Evolutionary conservation across 1,284 basidiomycete genomes (phyloP), one percentile per base, ranked within the genome.

Genomic region (Cryptococcus wingfieldii): DNA sequence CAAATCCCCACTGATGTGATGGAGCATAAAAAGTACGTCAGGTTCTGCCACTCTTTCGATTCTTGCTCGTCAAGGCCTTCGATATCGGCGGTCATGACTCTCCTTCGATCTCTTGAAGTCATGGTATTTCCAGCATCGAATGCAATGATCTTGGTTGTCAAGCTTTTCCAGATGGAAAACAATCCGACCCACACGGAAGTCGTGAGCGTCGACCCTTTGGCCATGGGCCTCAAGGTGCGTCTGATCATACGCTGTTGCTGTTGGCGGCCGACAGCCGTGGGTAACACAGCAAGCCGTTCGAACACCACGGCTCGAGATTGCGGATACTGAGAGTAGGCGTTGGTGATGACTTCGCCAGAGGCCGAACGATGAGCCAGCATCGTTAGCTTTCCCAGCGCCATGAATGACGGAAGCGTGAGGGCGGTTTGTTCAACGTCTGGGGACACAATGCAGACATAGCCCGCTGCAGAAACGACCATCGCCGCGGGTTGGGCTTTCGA

Each of bases 1-100:
- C 79, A 78, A 13, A 84, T 75, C 60, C 86, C 89, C 5, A 84
- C 80, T 2, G 86, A 85, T 39, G 87, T 86, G 27, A 88, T 83
- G 1, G 89, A 83, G 16, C 88, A 84, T 43, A 95, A 77, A 73
- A 89, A 90, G 28, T 90, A 79, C 0, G 89, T 87, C 23, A 91
- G 79, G 71, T 95, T 92, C 68, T 91, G 87, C 92, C 92, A 96
- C 63, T 91, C 72, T 56, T 82, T 83, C 43, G 85, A 83, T 59
- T 86, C 82, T 18, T 91, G 89, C 85, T 65, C 66, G 28, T 70
- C 64, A n/a, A 74, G 56, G 6, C 70, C 72, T 4, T 69, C 70
- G 31, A 72, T 70, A 34, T 71, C 70, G 1, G 61, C 66, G 2
- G 65, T 63, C 45, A 72, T 54, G 28, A 58, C 66, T 14, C 68